phyloP scores from a whole-genome alignment of 1,139 yeast species.

The Yamadazyma membranifaciens region DNA sequence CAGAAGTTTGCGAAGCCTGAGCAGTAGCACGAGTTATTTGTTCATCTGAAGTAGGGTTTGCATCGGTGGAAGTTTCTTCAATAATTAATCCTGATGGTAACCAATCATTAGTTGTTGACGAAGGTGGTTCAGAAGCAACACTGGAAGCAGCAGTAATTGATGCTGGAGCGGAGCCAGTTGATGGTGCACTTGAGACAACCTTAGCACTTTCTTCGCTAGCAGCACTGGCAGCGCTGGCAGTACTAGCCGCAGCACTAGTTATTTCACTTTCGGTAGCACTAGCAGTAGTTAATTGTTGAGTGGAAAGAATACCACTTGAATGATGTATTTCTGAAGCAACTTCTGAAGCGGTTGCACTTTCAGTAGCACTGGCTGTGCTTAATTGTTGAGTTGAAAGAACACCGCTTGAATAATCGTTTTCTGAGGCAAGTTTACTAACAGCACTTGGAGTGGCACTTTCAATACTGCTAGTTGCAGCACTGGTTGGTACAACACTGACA shows the following conservation, averaged over 20 bases:
- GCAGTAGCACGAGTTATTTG: conserved; percentile 33
- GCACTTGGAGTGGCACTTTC: no score
- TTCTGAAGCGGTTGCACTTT: no score
- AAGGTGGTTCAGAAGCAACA: conserved; percentile 2
- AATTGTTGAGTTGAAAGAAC: no score
- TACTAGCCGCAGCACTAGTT: not conserved
- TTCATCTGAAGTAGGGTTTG: conserved; percentile 23
- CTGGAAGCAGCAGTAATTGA: conserved; percentile 7
- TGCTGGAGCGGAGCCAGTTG: conserved; percentile 4
- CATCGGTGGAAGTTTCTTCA: conserved; percentile 21
- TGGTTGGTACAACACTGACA: no score
- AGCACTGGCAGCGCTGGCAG: not conserved
- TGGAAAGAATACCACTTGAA: no score
- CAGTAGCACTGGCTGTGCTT: no score
- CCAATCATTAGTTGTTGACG: conserved; percentile 36
- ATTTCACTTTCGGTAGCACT: not conserved
- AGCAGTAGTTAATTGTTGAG: not conserved
- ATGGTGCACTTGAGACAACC: not conserved
- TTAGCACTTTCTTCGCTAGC: not conserved
- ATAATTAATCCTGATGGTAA: conserved; percentile 48
- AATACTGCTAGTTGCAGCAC: no score
- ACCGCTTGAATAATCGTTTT: no score
- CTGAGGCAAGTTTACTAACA: no score
- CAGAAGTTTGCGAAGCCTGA: conserved; percentile 42
- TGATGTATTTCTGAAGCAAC: no score